phyloP scores from a whole-genome alignment of 2,329 filamentous ascomycete species.

The Aspergillus carbonarius region DNA sequence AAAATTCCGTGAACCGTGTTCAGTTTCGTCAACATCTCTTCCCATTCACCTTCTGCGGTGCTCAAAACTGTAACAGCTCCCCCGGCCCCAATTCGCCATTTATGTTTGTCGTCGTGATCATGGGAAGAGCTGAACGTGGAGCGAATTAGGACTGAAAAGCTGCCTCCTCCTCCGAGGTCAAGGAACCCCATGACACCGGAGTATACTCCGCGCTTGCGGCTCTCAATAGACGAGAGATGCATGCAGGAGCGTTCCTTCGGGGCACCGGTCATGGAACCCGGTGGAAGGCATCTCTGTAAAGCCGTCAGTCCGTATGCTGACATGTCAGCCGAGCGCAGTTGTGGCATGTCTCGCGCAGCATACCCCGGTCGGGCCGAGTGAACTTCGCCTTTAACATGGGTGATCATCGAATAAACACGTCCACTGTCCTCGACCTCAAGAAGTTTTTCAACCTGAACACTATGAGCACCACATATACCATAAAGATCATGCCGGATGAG shows the following conservation, averaged over 20 bases:
- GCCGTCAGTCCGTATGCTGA: conserved; percentile 64
- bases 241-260: conserved; percentile 92
- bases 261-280: conserved; percentile 94
- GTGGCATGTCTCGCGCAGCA: conserved; percentile 32
- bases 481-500: conserved; percentile 92
- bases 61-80: conserved; percentile 87
- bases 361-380: conserved; percentile 28
- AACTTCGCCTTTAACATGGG: conserved; percentile 70
- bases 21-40: conserved; percentile 84
- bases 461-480: conserved; percentile 72
- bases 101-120: conserved; percentile 30
- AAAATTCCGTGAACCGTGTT: conserved; percentile 47
- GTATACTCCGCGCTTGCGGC: conserved; percentile 68
- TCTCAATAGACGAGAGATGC: conserved; percentile 70
- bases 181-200: conserved; percentile 88
- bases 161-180: conserved; percentile 78
- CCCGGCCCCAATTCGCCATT: conserved; percentile 83
- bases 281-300: conserved; percentile 74
- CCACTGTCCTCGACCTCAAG: conserved; percentile 89
- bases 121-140: conserved; percentile 62
- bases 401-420: conserved; percentile 88
- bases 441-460: conserved; percentile 72
- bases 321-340: conserved; percentile 34
- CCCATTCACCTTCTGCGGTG: conserved; percentile 74
- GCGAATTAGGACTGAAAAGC: conserved; percentile 89